These are phyloP conservation scores for Neurospora tetraspora DNA, from an alignment of 495 filamentous ascomycete species.

Conservation along the genomic window DNA sequence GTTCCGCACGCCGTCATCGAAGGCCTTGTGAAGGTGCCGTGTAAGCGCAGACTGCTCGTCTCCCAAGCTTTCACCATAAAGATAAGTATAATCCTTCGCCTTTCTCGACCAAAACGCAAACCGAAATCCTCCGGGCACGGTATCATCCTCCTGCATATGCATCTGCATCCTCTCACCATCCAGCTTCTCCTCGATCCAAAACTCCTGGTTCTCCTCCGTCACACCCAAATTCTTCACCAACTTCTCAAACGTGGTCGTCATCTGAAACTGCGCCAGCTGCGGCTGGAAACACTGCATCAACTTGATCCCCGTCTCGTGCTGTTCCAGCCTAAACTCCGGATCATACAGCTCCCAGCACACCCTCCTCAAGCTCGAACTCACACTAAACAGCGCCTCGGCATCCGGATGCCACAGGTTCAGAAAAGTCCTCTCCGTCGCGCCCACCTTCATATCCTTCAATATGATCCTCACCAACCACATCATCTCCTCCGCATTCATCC, in stretches of 20 bases:
- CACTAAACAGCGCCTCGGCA: conserved; percentile 79
- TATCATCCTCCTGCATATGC: conserved; percentile 72
- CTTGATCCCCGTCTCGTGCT: conserved; percentile 60
- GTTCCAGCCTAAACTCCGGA: conserved; percentile 60
- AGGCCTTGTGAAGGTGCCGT: conserved; percentile 67
- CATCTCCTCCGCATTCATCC: conserved; percentile 89
- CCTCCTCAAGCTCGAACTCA: conserved; percentile 69
- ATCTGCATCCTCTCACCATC: conserved; percentile 97
- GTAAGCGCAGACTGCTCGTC: conserved; percentile 75
- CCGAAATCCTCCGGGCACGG: conserved; percentile 53
- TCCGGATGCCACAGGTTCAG: conserved; percentile 91
- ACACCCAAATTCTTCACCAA: conserved; percentile 64
- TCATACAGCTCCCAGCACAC: conserved; percentile 95
- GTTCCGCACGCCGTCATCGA: conserved; percentile 63
- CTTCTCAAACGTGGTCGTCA: conserved; percentile 66
- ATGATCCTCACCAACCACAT: conserved; percentile 94
- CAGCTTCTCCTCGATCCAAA: conserved; percentile 98
- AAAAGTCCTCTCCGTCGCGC: conserved; percentile 87
- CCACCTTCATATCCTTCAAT: conserved; percentile 94
- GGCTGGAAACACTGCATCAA: conserved; percentile 98
- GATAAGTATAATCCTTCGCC: conserved; percentile 92
- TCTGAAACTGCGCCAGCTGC: conserved; percentile 92
- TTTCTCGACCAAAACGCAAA: conserved; percentile 94
- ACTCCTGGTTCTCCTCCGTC: conserved; percentile 60
- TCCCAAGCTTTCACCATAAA: conserved; percentile 72